phyloP scores from a whole-genome alignment of 257 asterid genomes.

The Capsicum baccatum region DNA sequence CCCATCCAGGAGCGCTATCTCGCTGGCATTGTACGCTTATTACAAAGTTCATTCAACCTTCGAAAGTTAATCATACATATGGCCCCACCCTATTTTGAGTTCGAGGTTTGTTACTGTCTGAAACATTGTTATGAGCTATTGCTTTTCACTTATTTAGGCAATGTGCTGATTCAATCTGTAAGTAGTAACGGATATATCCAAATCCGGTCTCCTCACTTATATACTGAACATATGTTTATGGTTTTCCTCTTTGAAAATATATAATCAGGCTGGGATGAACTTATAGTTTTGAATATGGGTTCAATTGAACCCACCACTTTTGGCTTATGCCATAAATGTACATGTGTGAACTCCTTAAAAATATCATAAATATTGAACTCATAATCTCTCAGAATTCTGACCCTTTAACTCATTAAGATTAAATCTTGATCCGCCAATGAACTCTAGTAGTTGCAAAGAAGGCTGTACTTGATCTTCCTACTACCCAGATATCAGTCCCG shows the following conservation, averaged over 20 bases:
- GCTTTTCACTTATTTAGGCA: slow-evolving; percentile 5
- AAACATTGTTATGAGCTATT: background rate
- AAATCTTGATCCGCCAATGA: background rate
- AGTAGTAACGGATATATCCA: background rate
- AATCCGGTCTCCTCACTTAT: background rate
- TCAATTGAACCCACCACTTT: background rate
- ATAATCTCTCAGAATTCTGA: background rate
- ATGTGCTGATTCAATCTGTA: background rate
- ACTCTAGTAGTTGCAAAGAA: background rate
- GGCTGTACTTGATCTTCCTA: background rate
- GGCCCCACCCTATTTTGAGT: slow-evolving; percentile 25
- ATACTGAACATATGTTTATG: background rate
- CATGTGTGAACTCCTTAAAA: background rate
- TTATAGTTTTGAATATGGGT: background rate
- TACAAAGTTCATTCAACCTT: background rate
- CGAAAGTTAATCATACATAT: slow-evolving; percentile 24
- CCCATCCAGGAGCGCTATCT: slow-evolving; percentile 26
- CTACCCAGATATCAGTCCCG: background rate
- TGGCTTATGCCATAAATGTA: background rate
- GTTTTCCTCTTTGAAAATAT: background rate
- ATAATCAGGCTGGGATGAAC: background rate
- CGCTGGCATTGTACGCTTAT: background rate
- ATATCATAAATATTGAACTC: slow-evolving; percentile 1
- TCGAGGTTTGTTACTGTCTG: slow-evolving; percentile 17
- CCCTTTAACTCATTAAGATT: slow-evolving; percentile 11